phyloP scores from a whole-genome alignment of 2,329 filamentous ascomycete genomes.

The Didymella sp. region DNA sequence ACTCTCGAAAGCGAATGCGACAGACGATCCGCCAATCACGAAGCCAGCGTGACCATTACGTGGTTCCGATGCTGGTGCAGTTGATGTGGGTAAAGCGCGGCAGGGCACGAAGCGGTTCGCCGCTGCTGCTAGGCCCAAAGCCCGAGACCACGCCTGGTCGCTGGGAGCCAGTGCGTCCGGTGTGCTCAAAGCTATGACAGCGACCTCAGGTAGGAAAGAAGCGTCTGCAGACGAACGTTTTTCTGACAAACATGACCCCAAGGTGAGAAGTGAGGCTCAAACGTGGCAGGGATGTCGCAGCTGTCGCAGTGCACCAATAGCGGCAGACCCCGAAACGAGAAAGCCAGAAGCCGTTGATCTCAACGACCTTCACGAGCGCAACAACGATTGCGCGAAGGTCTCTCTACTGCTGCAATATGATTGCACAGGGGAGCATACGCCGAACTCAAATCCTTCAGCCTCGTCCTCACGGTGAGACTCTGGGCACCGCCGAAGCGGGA shows the following conservation, averaged over 20 bases:
- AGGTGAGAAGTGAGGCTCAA: slow-evolving; percentile 5
- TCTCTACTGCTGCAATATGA: neutral
- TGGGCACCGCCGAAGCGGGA: slow-evolving; percentile 1
- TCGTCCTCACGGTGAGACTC: neutral
- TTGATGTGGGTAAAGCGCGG: neutral
- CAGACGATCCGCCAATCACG: neutral
- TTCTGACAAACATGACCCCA: neutral
- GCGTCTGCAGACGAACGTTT: neutral
- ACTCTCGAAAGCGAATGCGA: neutral
- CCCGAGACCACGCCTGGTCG: neutral
- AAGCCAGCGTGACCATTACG: neutral
- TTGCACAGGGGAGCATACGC: neutral
- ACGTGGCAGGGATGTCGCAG: neutral
- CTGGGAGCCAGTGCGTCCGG: neutral
- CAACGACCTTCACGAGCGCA: neutral
- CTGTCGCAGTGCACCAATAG: neutral
- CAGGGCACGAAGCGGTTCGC: neutral
- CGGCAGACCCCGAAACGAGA: neutral
- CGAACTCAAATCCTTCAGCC: neutral
- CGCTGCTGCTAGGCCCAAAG: neutral
- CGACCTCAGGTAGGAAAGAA: neutral
- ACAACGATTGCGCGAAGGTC: neutral
- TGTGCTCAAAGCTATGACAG: neutral
- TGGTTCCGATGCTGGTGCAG: neutral
- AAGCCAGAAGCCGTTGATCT: neutral